Conservation (phyloP, 331 rosid genomes). For the Rosa hybrid region DNA sequence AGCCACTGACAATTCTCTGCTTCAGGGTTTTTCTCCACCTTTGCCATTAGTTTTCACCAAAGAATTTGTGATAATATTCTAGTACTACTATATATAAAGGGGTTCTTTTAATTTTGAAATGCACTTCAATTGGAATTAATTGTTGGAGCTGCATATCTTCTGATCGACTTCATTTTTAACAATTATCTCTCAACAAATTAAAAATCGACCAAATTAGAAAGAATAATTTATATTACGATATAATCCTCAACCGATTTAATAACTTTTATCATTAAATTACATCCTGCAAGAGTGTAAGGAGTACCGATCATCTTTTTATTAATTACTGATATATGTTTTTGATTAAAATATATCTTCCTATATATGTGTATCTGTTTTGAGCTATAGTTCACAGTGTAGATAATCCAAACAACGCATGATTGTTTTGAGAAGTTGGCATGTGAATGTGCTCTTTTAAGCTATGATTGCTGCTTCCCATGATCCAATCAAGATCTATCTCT, state of each 20-base stretch:
- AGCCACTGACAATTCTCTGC: neutral
- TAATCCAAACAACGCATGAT: slow-evolving; percentile 3
- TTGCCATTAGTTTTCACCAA: neutral
- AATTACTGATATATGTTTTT: neutral
- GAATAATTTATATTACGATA: no score
- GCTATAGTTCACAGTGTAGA: neutral
- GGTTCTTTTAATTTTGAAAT: neutral
- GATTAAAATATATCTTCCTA: neutral
- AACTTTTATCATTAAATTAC: no score
- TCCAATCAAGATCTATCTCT: slow-evolving; percentile 32
- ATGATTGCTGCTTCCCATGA: slow-evolving; percentile 64
- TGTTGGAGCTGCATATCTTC: no score
- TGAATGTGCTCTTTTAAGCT: slow-evolving; percentile 14
- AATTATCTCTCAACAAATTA: no score
- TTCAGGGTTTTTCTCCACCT: neutral
- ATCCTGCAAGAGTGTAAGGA: no score
- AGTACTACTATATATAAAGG: neutral
- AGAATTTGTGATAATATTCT: neutral
- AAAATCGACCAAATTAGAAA: neutral
- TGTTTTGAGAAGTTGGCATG: neutral
- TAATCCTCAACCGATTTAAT: no score
- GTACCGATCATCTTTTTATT: no score
- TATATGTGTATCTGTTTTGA: neutral
- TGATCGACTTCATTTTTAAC: no score
- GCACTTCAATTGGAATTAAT: no score